A percentile compares a stretch with the other conserved stretches of the same genome.
phyloP scores from a whole-genome alignment of 495 filamentous ascomycete species.

The Xylaria bambusicola region DNA sequence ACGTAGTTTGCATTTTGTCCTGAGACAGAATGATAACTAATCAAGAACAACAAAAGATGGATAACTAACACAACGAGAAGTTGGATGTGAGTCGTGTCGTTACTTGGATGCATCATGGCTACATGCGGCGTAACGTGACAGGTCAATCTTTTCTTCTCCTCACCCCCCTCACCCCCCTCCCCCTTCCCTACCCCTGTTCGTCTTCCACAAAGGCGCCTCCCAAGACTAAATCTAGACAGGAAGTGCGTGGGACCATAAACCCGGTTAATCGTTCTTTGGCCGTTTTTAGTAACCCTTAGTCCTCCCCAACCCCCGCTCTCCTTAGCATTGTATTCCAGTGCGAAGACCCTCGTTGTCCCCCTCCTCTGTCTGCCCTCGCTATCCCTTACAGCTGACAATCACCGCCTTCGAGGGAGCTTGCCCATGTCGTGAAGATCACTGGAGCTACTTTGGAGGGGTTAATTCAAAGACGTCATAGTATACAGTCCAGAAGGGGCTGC shows the following conservation, averaged over 20 bases:
- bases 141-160: slow-evolving; percentile 4
- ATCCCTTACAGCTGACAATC: slow-evolving; percentile 15
- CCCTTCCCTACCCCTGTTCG: too few species aligned
- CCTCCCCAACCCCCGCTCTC: too few species aligned
- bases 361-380: too few species aligned
- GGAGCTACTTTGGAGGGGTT: not conserved
- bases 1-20: not conserved
- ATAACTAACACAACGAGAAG: not conserved
- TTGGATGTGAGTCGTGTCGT: not conserved
- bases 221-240: not conserved
- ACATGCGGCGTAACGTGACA: slow-evolving; percentile 11
- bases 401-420: not conserved
- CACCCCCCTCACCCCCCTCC: not conserved
- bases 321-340: too few species aligned
- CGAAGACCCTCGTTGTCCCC: slow-evolving; percentile 3
- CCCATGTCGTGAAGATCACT: not conserved
- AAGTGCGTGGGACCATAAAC: not conserved
- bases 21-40: not conserved
- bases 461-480: slow-evolving; percentile 5
- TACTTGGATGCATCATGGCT: slow-evolving; percentile 6
- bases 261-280: not conserved
- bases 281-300: slow-evolving; percentile 7
- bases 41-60: not conserved
- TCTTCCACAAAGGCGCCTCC: too few species aligned
- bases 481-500: too few species aligned